Percentiles rank a stretch among this genome's conserved stretches.
Conservation (phyloP, 2,329 filamentous ascomycete species). For the Lachnellula occidentalis region DNA sequence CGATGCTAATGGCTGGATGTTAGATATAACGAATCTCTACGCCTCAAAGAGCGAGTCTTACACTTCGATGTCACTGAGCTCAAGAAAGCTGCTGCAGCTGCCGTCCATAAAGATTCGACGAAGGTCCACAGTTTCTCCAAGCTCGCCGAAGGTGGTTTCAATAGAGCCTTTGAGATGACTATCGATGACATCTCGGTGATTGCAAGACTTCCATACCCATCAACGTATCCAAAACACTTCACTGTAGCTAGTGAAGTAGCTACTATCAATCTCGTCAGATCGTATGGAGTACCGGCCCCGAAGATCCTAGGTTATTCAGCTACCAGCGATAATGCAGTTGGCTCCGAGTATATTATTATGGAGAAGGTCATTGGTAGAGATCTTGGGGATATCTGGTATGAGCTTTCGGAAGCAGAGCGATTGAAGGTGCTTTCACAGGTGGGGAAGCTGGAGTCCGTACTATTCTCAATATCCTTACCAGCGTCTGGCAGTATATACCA, state of each 20-base stretch:
- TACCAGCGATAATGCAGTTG: slow-evolving; percentile 29
- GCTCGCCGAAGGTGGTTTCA: slow-evolving; percentile 27
- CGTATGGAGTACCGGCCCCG: slow-evolving; percentile 39
- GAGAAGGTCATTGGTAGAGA: slow-evolving; percentile 31
- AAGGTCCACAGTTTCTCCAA: slow-evolving; percentile 4
- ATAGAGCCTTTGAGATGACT: slow-evolving; percentile 7
- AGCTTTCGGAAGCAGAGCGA: slow-evolving; percentile 5
- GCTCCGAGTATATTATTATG: slow-evolving; percentile 35
- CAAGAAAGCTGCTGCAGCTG: slow-evolving; percentile 8
- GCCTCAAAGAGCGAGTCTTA: slow-evolving; percentile 1
- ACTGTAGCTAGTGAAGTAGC: slow-evolving; percentile 11
- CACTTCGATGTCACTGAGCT: slow-evolving; percentile 2
- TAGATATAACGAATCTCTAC: slow-evolving; percentile 7
- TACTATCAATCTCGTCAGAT: slow-evolving; percentile 8
- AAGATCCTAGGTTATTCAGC: slow-evolving; percentile 37
- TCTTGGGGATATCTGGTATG: slow-evolving; percentile 21
- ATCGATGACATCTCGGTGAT: slow-evolving; percentile 8
- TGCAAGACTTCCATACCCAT: slow-evolving; percentile 8
- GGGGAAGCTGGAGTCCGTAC: slow-evolving; percentile 1
- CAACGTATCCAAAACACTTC: slow-evolving; percentile 2
- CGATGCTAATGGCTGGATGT: background rate
- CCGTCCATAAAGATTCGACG: slow-evolving; percentile 4
- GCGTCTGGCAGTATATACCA: slow-evolving; percentile 2
- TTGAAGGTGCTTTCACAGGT: slow-evolving; percentile 5
- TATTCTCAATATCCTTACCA: slow-evolving; percentile 6